A percentile compares a stretch with the other conserved stretches of the same genome.
These are phyloP conservation scores for Rehmannia glutinosa DNA, from an alignment of 257 asterid genomes.

Conservation along the genomic window DNA sequence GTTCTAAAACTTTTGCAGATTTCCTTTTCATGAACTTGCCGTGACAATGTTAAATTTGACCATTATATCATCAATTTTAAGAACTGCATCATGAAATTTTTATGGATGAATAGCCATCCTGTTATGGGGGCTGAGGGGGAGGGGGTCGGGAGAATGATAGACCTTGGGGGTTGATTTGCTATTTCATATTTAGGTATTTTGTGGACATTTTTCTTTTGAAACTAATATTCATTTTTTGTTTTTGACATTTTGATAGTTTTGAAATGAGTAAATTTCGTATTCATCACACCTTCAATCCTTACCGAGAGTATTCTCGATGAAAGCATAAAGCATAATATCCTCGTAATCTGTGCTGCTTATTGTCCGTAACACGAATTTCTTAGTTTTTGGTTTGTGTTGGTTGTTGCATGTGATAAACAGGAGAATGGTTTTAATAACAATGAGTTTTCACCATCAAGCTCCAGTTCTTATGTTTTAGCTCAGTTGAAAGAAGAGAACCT, in stretches of 20 bases:
- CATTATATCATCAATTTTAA: neutral
- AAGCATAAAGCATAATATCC: neutral
- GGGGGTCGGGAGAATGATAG: neutral
- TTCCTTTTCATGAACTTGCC: too few relatives aligned
- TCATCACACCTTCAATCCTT: neutral
- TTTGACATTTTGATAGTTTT: neutral
- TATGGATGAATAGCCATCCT: neutral
- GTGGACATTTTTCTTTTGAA: too few relatives aligned
- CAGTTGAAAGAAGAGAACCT: slow-evolving; percentile 70
- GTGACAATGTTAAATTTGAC: too few relatives aligned
- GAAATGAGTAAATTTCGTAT: neutral
- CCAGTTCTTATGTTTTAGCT: slow-evolving; percentile 32
- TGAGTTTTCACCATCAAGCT: slow-evolving; percentile 31
- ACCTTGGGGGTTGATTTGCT: too few relatives aligned
- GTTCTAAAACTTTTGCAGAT: too few relatives aligned
- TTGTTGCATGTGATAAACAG: slow-evolving; percentile 32
- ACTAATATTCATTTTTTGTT: neutral
- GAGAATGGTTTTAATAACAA: slow-evolving; percentile 23
- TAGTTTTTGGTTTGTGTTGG: slow-evolving; percentile 4
- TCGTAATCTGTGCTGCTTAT: neutral
- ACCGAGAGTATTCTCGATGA: neutral
- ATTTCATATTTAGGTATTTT: too few relatives aligned
- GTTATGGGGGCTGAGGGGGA: neutral
- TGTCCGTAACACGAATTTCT: slow-evolving; percentile 8
- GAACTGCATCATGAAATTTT: neutral